Evolutionary conservation across 768 basidiomycete species (phyloP).

Genomic region (Trametes punicea): DNA sequence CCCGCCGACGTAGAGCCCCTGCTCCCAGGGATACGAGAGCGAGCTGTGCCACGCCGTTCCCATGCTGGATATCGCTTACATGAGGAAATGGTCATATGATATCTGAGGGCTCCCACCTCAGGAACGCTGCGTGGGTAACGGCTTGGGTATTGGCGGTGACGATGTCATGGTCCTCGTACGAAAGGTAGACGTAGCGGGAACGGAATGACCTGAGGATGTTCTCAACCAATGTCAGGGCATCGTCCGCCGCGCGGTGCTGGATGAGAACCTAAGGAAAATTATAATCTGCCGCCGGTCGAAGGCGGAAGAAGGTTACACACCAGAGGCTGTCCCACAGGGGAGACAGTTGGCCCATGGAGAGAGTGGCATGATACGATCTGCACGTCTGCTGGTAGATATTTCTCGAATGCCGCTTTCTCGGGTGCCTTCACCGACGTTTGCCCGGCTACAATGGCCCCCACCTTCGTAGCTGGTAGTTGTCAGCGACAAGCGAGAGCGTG

Average conservation of each 20-base stretch:
- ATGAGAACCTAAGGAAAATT: slow-evolving; percentile 69
- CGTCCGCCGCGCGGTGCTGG: slow-evolving; percentile 75
- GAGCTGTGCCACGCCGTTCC: slow-evolving; percentile 91
- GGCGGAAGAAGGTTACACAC: too few species aligned
- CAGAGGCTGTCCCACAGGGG: slow-evolving; percentile 84
- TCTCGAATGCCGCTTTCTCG: slow-evolving; percentile 86
- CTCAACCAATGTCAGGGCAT: slow-evolving; percentile 74
- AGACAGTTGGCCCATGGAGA: slow-evolving; percentile 89
- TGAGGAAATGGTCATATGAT: neutral
- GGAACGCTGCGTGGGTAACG: slow-evolving; percentile 95
- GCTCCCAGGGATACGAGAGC: slow-evolving; percentile 89
- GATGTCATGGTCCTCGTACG: slow-evolving; percentile 94
- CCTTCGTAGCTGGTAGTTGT: slow-evolving; percentile 69
- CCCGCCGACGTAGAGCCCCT: slow-evolving; percentile 91
- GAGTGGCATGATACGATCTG: slow-evolving; percentile 93
- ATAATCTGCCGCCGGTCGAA: too few species aligned
- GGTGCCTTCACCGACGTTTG: slow-evolving; percentile 98
- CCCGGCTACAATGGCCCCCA: slow-evolving; percentile 88
- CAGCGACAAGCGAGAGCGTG: neutral
- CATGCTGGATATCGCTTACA: slow-evolving; percentile 63
- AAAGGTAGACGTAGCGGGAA: slow-evolving; percentile 86
- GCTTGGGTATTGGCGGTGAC: slow-evolving; percentile 99
- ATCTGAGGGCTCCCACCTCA: slow-evolving; percentile 54
- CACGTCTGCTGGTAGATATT: slow-evolving; percentile 79
- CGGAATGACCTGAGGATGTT: slow-evolving; percentile 73